Base-by-base conservation (phyloP, 2,329 filamentous ascomycete genomes). In the Myotisia sp. region DNA sequence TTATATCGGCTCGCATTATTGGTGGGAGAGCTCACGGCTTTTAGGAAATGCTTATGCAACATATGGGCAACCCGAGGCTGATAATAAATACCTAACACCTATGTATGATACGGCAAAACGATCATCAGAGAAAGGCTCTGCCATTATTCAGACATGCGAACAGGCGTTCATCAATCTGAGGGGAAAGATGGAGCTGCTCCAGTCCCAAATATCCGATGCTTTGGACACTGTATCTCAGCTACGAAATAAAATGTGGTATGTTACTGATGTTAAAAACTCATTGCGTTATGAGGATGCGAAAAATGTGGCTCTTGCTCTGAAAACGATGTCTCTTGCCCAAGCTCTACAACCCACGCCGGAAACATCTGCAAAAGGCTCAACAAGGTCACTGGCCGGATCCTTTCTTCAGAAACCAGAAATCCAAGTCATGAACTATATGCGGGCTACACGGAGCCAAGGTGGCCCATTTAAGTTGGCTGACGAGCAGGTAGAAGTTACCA, bases 191-290 rank as follows among this genome's bases (percentile, higher is more conserved):
- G 79, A 84, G 47, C 72, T 79, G 3, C 76, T 85, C 30, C 82
- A 87, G 47, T 70, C 68, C 2, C 69, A 74, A 8, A 76, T 86
- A 22, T 78, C 84, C 26, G 67, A 73, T 4, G 81, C 84, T 71
- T 79, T 83, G 67, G 67, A 68, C 38, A 73, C 74, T 4, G 67
- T 90, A 23, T 73, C 76, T 37, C 76, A 79, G 14, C 67, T 94
- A 24, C 74, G 90, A 26, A 82, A 93, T 54, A 95, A 95, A 65
- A 93, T 95, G 82, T 98, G 90, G 90, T 98, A 92, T 53, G 81
- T 90, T 40, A 87, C 82, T 1, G 85, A 94, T 54, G 86, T 95
- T 18, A 79, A 83, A 42, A 86, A 87, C 47, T 94, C 90, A 3
- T 80, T 76, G 31, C 74, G 76, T 6, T 95, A 94, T 48, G 82